A percentile compares a stretch with the other conserved stretches of the same genome.
phyloP scores from a whole-genome alignment of 805 yeast genomes.

The Scheffersomyces amazonensis region DNA sequence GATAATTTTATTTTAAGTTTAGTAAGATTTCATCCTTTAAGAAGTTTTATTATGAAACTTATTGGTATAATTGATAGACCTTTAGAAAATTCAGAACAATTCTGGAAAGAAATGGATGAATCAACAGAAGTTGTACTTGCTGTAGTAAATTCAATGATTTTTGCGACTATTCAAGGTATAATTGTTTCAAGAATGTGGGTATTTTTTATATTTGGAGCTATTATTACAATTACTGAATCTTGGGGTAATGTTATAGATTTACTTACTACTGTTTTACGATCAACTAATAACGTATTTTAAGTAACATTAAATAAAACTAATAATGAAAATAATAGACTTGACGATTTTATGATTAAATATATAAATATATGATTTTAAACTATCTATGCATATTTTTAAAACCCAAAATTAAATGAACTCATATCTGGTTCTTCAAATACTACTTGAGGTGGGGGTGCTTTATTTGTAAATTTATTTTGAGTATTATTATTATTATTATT shows the following conservation, averaged over 20 bases:
- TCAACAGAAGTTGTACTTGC: conserved; percentile 13
- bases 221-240: conserved; percentile 11
- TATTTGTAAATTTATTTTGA: not conserved
- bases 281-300: conserved; percentile 4
- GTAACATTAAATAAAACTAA: no score
- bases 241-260: conserved; percentile 9
- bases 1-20: conserved; percentile 3
- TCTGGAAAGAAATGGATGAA: conserved; percentile 10
- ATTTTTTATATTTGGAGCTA: conserved; percentile 11
- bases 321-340: no score
- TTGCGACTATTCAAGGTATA: conserved; percentile 13
- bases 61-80: not conserved
- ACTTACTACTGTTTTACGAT: conserved; percentile 2
- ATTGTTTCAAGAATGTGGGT: conserved; percentile 15
- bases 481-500: not conserved
- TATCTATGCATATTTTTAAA: no score
- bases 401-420: conserved; percentile 62
- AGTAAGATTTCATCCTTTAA: not conserved
- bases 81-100: conserved; percentile 1
- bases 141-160: conserved; percentile 12
- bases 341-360: no score
- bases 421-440: conserved; percentile 72
- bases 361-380: no score
- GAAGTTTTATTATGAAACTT: not conserved
- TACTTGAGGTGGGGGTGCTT: conserved; percentile 44